Base-by-base conservation (phyloP, 352 stramenopile genomes). In the Globisporangium acanthophoron region DNA sequence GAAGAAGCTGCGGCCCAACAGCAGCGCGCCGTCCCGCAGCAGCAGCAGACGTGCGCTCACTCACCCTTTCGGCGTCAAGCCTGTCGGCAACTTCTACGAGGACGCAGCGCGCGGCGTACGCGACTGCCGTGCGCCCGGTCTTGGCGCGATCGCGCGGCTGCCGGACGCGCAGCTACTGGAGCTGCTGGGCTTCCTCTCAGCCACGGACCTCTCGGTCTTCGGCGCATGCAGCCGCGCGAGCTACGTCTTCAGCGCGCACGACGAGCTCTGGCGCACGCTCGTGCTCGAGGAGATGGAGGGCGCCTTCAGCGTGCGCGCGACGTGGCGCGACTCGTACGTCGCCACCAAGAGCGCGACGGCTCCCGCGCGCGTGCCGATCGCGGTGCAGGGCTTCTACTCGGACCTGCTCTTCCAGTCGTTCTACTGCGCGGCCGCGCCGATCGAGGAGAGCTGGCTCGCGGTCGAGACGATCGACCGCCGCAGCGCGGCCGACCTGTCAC, bases 371-470 rank as follows among this genome's bases (percentile, higher is more conserved):
- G 54, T 41, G 12, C 74, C 72, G 11, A 72, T 94, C 37, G 59
- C 52, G 27, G 72, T 94, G 12, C 45, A 73, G 18, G 82, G 82
- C 9, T 76, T 96, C 54, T 96, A 94, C 66, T 94, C 81, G n/a
- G 87, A 96, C 51, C 52, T 92, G 54, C 68, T 96, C 20, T 96
- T 95, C 68, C 85, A 93, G 65, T 80, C 85, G 49, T 94, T 89
- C 67, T 92, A 90, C 64, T 94, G 84, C 49, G 77, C 80, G 1
- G 66, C 69, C 2, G 69, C 78, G 21, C 81, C 79, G 8, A 85
- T 89, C 40, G 65, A 86, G 52, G 53, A 71, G n/a, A 67, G 67
- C 12, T 95, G 85, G 87, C 13, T 93, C 3, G 69, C 56, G 3
- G 68, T 88, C 16, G 82, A 94, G 57, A 91, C 74, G 35, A 91